phyloP scores from a whole-genome alignment of 495 filamentous ascomycete species.

The Aspergillus sclerotiicarbonarius region DNA sequence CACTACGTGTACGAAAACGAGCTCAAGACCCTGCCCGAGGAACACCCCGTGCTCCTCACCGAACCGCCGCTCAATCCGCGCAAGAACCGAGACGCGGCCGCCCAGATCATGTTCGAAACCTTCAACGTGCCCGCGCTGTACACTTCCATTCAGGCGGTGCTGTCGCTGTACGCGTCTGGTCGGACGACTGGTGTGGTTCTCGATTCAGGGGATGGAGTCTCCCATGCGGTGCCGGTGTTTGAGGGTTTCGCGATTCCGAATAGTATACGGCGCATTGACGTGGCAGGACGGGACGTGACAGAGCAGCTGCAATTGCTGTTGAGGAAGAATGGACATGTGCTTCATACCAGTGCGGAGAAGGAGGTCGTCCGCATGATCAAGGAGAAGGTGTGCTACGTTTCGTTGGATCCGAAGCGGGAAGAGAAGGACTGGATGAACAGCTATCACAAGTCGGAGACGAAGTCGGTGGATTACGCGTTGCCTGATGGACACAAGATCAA shows the following conservation, averaged over 20 bases:
- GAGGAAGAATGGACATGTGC: slow-evolving; percentile 87
- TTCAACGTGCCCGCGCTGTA: slow-evolving; percentile 98
- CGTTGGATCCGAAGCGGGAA: slow-evolving; percentile 84
- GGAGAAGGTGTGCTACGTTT: slow-evolving; percentile 89
- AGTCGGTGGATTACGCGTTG: slow-evolving; percentile 79
- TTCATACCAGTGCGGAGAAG: slow-evolving; percentile 98
- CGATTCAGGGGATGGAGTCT: slow-evolving; percentile 94
- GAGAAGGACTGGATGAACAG: slow-evolving; percentile 88
- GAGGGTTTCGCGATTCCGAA: slow-evolving; percentile 97
- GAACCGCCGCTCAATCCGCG: slow-evolving; percentile 96
- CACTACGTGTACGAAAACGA: slow-evolving; percentile 79
- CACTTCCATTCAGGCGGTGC: slow-evolving; percentile 93
- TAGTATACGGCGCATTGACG: slow-evolving; percentile 92
- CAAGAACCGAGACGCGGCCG: slow-evolving; percentile 92
- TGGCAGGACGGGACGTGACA: slow-evolving; percentile 96
- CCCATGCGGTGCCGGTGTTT: slow-evolving; percentile 95
- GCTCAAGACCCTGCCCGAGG: slow-evolving; percentile 93
- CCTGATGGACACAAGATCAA: slow-evolving; percentile 92
- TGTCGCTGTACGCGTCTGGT: slow-evolving; percentile 94
- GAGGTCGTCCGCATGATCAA: slow-evolving; percentile 97
- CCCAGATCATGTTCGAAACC: slow-evolving; percentile 97
- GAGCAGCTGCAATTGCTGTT: slow-evolving; percentile 91
- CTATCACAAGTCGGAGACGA: slow-evolving; percentile 56
- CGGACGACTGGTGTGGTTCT: slow-evolving; percentile 95
- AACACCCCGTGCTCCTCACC: slow-evolving; percentile 96